Evolutionary conservation across 78 protist genomes (phyloP), one percentile per base, ranked within the genome.

Genomic region (Anaeramoeba ignava): DNA sequence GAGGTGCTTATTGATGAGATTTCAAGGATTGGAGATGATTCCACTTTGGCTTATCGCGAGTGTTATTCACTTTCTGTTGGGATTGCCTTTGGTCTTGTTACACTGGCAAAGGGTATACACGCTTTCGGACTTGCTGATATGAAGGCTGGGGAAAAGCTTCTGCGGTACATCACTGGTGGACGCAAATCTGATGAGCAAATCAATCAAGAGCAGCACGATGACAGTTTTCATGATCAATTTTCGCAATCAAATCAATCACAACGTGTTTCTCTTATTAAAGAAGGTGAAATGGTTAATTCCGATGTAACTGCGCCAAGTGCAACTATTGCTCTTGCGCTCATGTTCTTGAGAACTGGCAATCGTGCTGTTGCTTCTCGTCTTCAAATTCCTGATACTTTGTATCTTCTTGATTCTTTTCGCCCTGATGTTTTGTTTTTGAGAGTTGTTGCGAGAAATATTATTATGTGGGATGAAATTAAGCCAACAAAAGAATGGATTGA

Each of bases 261-360:
- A 54, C 8, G 17, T 27, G 17, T 54, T 54, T 42, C 67, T 33
- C 39, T 85, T 3, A 87, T 88, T 23, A 34, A 27, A 41, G 88
- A 67, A 2, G 89, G 91, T 1, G 67, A 40, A 38, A 31, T 8
- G 42, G 84, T 92, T 27, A 93, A 94, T 85, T 82, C 83, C 38
- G 93, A 93, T 80, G 86, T 91, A 33, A 91, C 95, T 33, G 94
- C 94, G 17, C 95, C 95, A 3, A 95, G 93, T 31, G 94, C 97
- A 8, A 92, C 88, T 1, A 41, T 89, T 2, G 95, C 97, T 2
- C 85, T 94, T 1, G 91, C 91, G 3, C 84, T 94, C 40, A 89
- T 91, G 85, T 93, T 87, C 86, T 39, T 92, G 37, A 87, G 89
- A 86, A 83, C 93, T 0, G 79, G 80, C 82, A 89, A 89, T 82